Evolutionary conservation across 805 yeast genomes (phyloP), one percentile per base, ranked within the genome.

Genomic region (Candida ascalaphidarum): DNA sequence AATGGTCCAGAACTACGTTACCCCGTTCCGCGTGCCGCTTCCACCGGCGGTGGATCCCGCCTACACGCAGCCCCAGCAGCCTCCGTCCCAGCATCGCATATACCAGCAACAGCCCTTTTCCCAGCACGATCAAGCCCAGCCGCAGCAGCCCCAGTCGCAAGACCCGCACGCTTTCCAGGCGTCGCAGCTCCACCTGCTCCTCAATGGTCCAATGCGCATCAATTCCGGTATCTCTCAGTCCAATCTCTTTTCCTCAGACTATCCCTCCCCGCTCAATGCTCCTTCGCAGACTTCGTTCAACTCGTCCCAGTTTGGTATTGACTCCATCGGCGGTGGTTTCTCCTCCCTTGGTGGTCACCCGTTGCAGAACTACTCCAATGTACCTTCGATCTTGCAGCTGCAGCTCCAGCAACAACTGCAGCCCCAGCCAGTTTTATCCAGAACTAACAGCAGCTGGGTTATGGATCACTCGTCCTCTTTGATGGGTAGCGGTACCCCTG

Each of bases 1-100:
- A 15, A 47, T 52, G 6, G 55, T 77, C 10, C 66, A 63, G 27
- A 73, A 71, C 34, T 64, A 50, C 30, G 46, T 47, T n/a, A 60
- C 62, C 23, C 94, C 94, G 3, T 84, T 83, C 49, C 49, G 65
- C 29, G 60, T 68, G 5, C 77, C 84, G 4, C 57, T 76, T 25
- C 77, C 76, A 26, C 52, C 41, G 21, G 31, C 41, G 26, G 15
- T 26, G 2, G 22, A 13, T 6, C 23, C 19, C 17, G 14, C 7
- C 7, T 11, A 5, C 29, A 26, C 11, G 12, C 21, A 5, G 14
- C 8, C 18, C 14, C 11, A 12, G 22, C 23, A 11, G 19, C 2
- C 28, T 7, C 13, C 25, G 5, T 14, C 11, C 22, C 14, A 7
- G n/a, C n/a, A n/a, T n/a, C n/a, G n/a, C n/a, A n/a, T n/a, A n/a